These are phyloP conservation scores for Penicillium sp. DNA, from an alignment of 2,329 filamentous ascomycete species.

Conservation along the genomic window DNA sequence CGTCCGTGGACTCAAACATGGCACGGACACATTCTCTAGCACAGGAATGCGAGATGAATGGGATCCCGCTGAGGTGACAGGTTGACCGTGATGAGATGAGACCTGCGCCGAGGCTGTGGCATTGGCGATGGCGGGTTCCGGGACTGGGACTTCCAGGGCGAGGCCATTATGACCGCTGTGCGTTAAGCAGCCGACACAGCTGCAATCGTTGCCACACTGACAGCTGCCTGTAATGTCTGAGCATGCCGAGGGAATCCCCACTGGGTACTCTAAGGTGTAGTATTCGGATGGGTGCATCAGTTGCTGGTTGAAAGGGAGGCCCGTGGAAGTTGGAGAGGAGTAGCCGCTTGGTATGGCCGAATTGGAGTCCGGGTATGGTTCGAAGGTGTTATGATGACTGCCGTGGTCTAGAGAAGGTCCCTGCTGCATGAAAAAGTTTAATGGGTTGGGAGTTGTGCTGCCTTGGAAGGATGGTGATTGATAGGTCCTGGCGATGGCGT, in stretches of 20 bases:
- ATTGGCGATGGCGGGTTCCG: neutral
- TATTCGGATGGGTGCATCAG: conserved; percentile 41
- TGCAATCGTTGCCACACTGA: conserved; percentile 49
- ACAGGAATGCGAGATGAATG: conserved; percentile 15
- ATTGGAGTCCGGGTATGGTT: conserved; percentile 20
- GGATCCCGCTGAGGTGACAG: conserved; percentile 4
- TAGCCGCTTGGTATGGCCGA: conserved; percentile 22
- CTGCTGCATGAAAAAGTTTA: conserved; percentile 18
- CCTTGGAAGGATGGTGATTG: conserved; percentile 18
- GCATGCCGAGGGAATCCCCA: conserved; percentile 38
- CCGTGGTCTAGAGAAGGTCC: conserved; percentile 12
- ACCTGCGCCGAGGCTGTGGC: neutral
- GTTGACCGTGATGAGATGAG: neutral
- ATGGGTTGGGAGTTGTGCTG: conserved; percentile 9
- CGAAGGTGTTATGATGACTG: conserved; percentile 14
- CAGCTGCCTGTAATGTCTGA: conserved; percentile 47
- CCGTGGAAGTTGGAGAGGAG: conserved; percentile 21
- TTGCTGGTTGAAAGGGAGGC: conserved; percentile 23
- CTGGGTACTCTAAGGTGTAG: conserved; percentile 40
- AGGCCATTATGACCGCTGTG: conserved; percentile 48
- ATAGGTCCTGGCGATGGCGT: conserved; percentile 17
- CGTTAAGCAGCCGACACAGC: conserved; percentile 49
- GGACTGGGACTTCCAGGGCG: conserved; percentile 25
- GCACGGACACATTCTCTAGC: conserved; percentile 17
- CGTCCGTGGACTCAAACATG: conserved; percentile 22